Percentiles rank a stretch among this genome's conserved stretches.
These are phyloP conservation scores for Schizopora paradoxa DNA, from an alignment of 1,284 basidiomycete species.

Conservation along the genomic window DNA sequence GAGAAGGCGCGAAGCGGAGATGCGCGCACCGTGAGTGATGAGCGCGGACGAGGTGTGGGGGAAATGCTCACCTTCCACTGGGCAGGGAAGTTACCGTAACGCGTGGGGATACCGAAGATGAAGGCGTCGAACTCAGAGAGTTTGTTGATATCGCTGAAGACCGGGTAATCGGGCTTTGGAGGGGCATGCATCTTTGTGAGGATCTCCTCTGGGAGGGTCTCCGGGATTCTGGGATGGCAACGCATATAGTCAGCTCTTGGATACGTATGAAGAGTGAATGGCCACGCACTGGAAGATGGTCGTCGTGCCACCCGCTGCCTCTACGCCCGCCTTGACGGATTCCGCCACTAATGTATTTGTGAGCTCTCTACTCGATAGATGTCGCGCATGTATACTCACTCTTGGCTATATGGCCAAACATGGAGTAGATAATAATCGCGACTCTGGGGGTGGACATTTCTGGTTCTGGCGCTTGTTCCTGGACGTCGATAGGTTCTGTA, in stretches of 20 bases:
- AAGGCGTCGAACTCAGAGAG: conserved; percentile 65
- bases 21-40: neutral
- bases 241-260: conserved; percentile 15
- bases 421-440: conserved; percentile 79
- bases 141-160: conserved; percentile 60
- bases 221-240: conserved; percentile 52
- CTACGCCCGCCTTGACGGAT: conserved; percentile 67
- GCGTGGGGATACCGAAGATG: conserved; percentile 76
- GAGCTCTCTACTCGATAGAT: conserved; percentile 6
- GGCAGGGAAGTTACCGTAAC: conserved; percentile 65
- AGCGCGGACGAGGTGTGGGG: neutral
- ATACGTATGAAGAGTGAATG: conserved; percentile 1
- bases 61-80: conserved; percentile 56
- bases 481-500: neutral
- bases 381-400: conserved; percentile 38
- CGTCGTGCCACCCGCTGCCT: conserved; percentile 63
- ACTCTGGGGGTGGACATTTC: conserved; percentile 47
- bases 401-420: conserved; percentile 77
- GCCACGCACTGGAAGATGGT: conserved; percentile 67
- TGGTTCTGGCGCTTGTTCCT: neutral
- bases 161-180: conserved; percentile 65
- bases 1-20: conserved; percentile 4
- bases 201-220: conserved; percentile 80
- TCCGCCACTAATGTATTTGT: conserved; percentile 61
- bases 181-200: conserved; percentile 75